Evolutionary conservation across 169 alveolate genomes (phyloP).

Genomic region (Cryptosporidium parvum): DNA sequence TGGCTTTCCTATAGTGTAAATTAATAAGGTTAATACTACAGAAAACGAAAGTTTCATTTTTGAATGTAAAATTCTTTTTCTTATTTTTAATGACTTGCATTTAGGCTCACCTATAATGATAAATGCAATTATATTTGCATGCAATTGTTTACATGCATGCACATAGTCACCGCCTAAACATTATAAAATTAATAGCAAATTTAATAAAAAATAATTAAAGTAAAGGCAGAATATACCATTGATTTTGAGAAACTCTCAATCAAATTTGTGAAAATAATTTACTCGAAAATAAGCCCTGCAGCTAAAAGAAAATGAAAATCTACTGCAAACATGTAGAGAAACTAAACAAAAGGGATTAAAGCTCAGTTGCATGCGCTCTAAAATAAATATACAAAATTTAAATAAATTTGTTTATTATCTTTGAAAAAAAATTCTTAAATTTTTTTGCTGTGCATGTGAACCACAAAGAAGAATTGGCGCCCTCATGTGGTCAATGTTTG

Average conservation of each 20-base stretch:
- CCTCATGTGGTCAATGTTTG: slow-evolving; percentile 60
- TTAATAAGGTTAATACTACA: slow-evolving; percentile 15
- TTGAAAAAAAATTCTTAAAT: too few species aligned
- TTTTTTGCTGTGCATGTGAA: background rate
- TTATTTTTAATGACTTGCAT: slow-evolving; percentile 8
- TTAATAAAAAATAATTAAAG: background rate
- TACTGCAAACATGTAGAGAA: background rate
- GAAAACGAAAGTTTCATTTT: slow-evolving; percentile 54
- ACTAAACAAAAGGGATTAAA: background rate
- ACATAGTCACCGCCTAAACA: background rate
- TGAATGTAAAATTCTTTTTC: background rate
- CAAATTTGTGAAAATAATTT: too few species aligned
- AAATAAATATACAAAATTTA: too few species aligned
- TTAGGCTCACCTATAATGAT: background rate
- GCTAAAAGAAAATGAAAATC: too few species aligned
- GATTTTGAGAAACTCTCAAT: too few species aligned
- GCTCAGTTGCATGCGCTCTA: too few species aligned
- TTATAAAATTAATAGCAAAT: background rate
- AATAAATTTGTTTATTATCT: too few species aligned
- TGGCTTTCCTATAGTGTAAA: slow-evolving; percentile 37
- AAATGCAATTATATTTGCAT: slow-evolving; percentile 11
- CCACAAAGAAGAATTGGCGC: slow-evolving; percentile 46
- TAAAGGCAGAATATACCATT: background rate
- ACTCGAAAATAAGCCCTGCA: too few species aligned
- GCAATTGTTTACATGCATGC: slow-evolving; percentile 55